Percentiles rank a stretch among this genome's conserved stretches.
phyloP scores from a whole-genome alignment of 768 basidiomycete genomes.

The Phanerochaete sordida region DNA sequence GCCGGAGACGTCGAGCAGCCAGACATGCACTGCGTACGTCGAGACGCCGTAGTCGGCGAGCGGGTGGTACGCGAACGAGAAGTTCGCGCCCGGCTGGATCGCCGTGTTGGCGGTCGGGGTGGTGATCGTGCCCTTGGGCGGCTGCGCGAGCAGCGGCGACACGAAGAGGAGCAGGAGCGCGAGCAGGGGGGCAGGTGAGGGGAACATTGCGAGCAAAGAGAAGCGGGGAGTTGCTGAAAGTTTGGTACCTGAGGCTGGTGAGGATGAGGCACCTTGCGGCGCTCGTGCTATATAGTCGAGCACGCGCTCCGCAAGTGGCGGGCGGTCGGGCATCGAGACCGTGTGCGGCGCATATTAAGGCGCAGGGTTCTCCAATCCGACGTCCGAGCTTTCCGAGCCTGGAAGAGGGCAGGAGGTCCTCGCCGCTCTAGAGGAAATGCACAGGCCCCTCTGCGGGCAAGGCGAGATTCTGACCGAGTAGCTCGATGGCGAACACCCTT shows the following conservation, averaged over 20 bases:
- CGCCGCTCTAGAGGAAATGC: too few species aligned
- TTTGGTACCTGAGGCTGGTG: background rate
- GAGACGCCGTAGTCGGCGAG: constrained; percentile 41
- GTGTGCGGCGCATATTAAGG: too few species aligned
- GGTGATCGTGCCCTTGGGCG: constrained; percentile 22
- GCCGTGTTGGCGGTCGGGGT: constrained; percentile 29
- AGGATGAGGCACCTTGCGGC: background rate
- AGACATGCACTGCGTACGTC: constrained; percentile 40
- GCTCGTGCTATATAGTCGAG: background rate
- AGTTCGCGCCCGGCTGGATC: constrained; percentile 37
- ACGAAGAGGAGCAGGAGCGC: constrained; percentile 5
- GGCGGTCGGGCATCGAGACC: too few species aligned
- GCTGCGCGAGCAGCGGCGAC: constrained; percentile 1
- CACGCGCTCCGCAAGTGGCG: too few species aligned
- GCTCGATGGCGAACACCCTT: too few species aligned
- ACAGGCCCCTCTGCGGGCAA: too few species aligned
- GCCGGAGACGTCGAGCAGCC: constrained; percentile 30
- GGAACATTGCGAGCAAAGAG: background rate
- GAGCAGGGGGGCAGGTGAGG: background rate
- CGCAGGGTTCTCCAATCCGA: too few species aligned
- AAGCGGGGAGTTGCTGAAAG: background rate
- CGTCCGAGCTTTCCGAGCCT: too few species aligned
- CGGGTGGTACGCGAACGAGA: constrained; percentile 37
- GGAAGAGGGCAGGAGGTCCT: too few species aligned
- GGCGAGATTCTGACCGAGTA: too few species aligned